Base-by-base conservation (phyloP, 768 basidiomycete genomes). In the Suillus fuscotomentosus region DNA sequence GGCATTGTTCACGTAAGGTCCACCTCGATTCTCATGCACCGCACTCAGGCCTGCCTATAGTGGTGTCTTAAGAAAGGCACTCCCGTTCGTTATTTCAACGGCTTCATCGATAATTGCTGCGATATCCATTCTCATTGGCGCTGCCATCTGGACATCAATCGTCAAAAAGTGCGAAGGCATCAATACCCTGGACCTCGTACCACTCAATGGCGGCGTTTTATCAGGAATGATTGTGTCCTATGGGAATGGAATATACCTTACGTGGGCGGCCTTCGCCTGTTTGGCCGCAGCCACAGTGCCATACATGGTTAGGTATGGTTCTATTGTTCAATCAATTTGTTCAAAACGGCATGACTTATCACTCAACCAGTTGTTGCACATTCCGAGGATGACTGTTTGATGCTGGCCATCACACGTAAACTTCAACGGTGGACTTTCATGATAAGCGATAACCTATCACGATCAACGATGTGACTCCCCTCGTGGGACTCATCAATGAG, bases 101-200 rank as follows among this genome's bases (percentile, higher is more conserved):
- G 73, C 83, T 1, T 83, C 89, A 69, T 84, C 90, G 15, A 74
- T 88, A 59, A 63, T 88, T 20, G 86, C 87, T 38, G 84, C 84
- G 61, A 51, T 90, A 13, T 80, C 91, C 61, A 73, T 92, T 55
- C 80, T 94, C 57, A 85, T 89, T 48, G 90, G 86, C 31, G 87
- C 87, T 17, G 82, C 85, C 53, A 86, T 93, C 65, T 94, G 92
- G 92, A 92, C 92, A 5, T 83, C 86, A 53, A 80, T 92, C 60
- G 81, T 94, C 60, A 84, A 87, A 68, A 89, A 88, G 70, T 79
- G 83, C 1, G 79, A 87, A 70, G 76, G 77, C 17, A 79, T 94
- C 66, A 92, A 92, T 70, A 71, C 76, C 34, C 68, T 85, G 65
- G 67, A 82, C 39, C 75, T 88, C 57, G 77, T 77, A 3, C 15